Evolutionary conservation across 2,329 filamentous ascomycete genomes (phyloP).

Genomic region (Neonectria hederae): DNA sequence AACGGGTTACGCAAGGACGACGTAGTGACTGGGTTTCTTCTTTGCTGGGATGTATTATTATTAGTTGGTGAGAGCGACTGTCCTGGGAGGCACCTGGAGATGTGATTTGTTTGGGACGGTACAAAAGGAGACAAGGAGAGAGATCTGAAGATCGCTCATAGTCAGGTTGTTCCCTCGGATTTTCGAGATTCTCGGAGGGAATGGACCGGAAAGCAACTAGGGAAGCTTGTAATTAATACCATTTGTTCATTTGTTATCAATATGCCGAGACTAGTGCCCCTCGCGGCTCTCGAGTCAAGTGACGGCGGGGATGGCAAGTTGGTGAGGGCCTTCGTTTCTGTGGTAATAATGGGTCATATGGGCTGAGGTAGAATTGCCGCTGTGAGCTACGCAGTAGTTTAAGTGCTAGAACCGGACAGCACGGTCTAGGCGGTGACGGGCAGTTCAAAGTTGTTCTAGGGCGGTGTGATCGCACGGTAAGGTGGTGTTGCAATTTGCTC

Average conservation of each 20-base stretch:
- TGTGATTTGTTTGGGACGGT: background rate
- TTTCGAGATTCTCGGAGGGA: background rate
- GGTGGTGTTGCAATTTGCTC: background rate
- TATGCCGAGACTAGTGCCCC: background rate
- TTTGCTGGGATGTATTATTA: background rate
- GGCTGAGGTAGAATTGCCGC: background rate
- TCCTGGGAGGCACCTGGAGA: background rate
- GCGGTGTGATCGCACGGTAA: background rate
- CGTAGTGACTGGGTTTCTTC: background rate
- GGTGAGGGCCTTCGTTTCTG: background rate
- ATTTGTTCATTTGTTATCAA: background rate
- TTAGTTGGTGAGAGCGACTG: background rate
- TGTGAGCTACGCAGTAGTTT: background rate
- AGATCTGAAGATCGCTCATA: background rate
- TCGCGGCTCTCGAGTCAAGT: conserved; percentile 1
- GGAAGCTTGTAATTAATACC: background rate
- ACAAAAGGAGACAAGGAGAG: background rate
- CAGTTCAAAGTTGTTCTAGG: background rate
- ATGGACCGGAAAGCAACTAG: background rate
- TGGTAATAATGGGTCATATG: background rate
- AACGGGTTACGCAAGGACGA: background rate
- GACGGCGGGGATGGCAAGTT: background rate
- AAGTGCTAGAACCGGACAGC: background rate
- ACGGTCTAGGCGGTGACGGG: background rate
- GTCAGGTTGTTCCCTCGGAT: background rate